A percentile compares a stretch with the other conserved stretches of the same genome.
phyloP scores from a whole-genome alignment of 2,329 filamentous ascomycete species.

The Davidsoniella eucalypti region DNA sequence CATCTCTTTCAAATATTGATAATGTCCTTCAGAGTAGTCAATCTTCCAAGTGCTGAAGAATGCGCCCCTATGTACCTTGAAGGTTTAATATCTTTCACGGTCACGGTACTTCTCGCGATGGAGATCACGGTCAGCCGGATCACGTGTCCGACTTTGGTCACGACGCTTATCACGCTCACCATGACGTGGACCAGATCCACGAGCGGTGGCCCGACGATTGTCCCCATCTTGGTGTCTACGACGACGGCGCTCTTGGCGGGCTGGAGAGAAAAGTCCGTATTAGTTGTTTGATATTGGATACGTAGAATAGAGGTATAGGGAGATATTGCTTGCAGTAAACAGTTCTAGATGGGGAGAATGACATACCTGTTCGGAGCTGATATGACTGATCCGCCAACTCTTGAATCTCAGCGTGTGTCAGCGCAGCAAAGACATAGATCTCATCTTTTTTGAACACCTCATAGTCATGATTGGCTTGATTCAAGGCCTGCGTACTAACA shows the following conservation, averaged over 20 bases:
- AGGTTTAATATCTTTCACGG: neutral
- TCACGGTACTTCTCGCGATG: constrained; percentile 13
- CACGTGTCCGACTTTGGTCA: constrained; percentile 7
- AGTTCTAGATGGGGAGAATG: neutral
- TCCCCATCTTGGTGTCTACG: too few relatives aligned
- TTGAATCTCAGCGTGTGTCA: constrained; percentile 81
- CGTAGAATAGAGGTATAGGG: too few relatives aligned
- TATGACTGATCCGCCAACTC: constrained; percentile 68
- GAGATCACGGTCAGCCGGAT: constrained; percentile 7
- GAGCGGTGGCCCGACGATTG: neutral
- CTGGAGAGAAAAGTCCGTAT: too few relatives aligned
- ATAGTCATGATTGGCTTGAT: constrained; percentile 74
- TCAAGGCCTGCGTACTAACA: constrained; percentile 77
- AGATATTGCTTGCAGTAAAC: too few relatives aligned
- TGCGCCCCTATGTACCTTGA: too few relatives aligned
- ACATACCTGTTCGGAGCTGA: constrained; percentile 56
- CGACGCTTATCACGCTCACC: neutral
- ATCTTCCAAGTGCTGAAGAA: too few relatives aligned
- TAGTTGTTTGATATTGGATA: too few relatives aligned
- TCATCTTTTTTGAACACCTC: constrained; percentile 75
- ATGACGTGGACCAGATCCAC: constrained; percentile 15
- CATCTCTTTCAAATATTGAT: too few relatives aligned
- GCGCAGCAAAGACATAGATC: constrained; percentile 77
- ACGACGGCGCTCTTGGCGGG: too few relatives aligned
- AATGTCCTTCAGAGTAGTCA: too few relatives aligned